phyloP scores from a whole-genome alignment of 257 asterid genomes.

The Nicotiana benthamiana region DNA sequence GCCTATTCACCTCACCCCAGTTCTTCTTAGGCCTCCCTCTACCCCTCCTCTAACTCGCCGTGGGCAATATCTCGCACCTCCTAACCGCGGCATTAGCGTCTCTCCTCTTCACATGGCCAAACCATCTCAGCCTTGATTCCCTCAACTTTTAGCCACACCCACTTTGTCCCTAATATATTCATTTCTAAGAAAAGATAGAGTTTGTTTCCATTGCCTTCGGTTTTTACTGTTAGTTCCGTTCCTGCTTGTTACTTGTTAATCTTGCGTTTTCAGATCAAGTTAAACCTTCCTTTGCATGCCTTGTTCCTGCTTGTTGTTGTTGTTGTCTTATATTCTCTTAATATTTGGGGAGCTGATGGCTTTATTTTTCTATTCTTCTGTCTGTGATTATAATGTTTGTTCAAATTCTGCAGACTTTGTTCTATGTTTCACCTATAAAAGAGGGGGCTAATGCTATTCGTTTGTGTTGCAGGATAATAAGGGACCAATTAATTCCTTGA shows the following conservation, averaged over 20 bases:
- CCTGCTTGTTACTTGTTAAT: background rate
- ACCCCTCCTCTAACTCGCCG: no score
- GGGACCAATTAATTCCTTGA: slow-evolving; percentile 60
- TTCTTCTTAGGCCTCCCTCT: no score
- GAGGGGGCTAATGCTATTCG: slow-evolving; percentile 25
- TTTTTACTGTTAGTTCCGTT: background rate
- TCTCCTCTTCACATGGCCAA: no score
- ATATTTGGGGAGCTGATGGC: background rate
- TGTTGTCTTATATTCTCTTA: background rate
- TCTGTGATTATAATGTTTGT: background rate
- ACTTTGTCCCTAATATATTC: no score
- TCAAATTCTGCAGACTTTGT: background rate
- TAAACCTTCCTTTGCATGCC: background rate
- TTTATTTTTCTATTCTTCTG: background rate
- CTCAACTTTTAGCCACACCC: no score
- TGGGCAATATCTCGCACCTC: no score
- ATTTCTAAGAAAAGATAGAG: background rate
- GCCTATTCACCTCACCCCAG: no score
- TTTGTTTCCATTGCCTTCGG: background rate
- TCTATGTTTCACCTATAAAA: slow-evolving; percentile 20
- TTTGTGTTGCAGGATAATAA: slow-evolving; percentile 66
- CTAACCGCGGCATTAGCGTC: no score
- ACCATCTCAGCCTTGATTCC: no score
- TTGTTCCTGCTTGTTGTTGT: background rate
- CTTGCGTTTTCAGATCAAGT: background rate